Percentiles rank a stretch among this genome's conserved stretches.
Conservation (phyloP, 129 eudicot species). For the Centrapalus pauciflorus region DNA sequence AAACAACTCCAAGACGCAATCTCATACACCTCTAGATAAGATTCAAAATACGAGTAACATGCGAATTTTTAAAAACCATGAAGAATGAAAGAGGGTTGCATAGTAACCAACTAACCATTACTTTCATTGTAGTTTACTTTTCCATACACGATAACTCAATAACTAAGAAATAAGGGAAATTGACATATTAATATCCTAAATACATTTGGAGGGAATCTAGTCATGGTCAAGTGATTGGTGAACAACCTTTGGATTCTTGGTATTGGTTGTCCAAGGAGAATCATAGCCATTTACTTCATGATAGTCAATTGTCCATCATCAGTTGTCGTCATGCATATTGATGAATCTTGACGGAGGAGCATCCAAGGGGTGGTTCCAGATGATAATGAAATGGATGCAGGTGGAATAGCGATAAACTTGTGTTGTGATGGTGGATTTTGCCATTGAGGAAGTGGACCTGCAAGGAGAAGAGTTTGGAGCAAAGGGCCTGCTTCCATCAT, state of each 20-base stretch:
- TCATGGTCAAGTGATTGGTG: slow-evolving; percentile 45
- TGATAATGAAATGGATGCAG: slow-evolving; percentile 36
- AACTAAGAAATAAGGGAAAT: not conserved
- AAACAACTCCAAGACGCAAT: too few species aligned
- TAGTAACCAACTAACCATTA: too few species aligned
- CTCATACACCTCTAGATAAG: too few species aligned
- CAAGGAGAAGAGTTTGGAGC: slow-evolving; percentile 57
- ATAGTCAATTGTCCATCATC: not conserved
- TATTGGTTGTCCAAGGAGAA: slow-evolving; percentile 14
- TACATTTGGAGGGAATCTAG: not conserved
- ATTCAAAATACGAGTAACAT: too few species aligned
- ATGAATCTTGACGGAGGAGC: slow-evolving; percentile 18
- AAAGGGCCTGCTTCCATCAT: slow-evolving; percentile 76
- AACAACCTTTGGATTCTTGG: slow-evolving; percentile 55
- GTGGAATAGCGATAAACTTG: slow-evolving; percentile 50
- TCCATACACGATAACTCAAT: not conserved
- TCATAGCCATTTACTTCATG: slow-evolving; percentile 20
- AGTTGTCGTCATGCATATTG: not conserved
- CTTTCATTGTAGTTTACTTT: not conserved
- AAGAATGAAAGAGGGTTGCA: too few species aligned
- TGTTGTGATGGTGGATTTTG: slow-evolving; percentile 68
- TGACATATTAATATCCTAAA: not conserved
- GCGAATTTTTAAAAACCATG: too few species aligned
- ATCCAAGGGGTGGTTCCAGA: not conserved
- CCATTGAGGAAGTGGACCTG: slow-evolving; percentile 78